Percentiles rank a stretch among this genome's conserved stretches.
Conservation (phyloP, 1,139 yeast genomes). For the Tardiomyces digboiensis region DNA sequence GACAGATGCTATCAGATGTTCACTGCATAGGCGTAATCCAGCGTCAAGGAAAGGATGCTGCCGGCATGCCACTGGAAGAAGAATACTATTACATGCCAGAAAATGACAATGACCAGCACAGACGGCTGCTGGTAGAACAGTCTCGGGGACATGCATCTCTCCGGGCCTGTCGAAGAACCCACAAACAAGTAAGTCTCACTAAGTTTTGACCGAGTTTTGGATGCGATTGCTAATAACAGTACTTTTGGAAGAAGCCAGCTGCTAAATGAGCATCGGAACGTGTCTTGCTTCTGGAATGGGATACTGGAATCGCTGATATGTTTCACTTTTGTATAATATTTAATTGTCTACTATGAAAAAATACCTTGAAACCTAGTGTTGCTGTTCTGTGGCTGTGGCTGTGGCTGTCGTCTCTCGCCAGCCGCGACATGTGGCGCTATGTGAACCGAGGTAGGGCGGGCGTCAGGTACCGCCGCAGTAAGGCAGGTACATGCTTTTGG, state of each 20-base stretch:
- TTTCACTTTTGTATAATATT: too few relatives aligned
- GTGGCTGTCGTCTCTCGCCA: too few relatives aligned
- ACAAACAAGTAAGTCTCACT: slow-evolving; percentile 40
- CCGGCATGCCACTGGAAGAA: slow-evolving; percentile 88
- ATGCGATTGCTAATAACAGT: slow-evolving; percentile 20
- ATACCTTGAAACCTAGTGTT: too few relatives aligned
- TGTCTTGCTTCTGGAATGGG: too few relatives aligned
- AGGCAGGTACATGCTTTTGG: too few relatives aligned
- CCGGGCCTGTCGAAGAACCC: slow-evolving; percentile 86
- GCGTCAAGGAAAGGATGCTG: slow-evolving; percentile 91
- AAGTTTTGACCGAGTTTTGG: neutral
- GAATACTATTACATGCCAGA: slow-evolving; percentile 89
- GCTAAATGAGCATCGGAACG: too few relatives aligned
- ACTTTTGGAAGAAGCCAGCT: slow-evolving; percentile 16
- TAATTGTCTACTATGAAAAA: too few relatives aligned
- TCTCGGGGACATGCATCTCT: slow-evolving; percentile 62
- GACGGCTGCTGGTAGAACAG: slow-evolving; percentile 62
- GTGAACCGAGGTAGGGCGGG: too few relatives aligned
- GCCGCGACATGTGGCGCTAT: too few relatives aligned
- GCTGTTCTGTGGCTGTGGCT: too few relatives aligned
- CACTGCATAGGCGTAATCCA: slow-evolving; percentile 72
- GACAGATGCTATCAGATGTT: slow-evolving; percentile 35
- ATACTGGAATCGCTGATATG: too few relatives aligned
- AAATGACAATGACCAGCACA: slow-evolving; percentile 59
- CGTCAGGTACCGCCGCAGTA: too few relatives aligned